Evolutionary conservation across 1,139 yeast genomes (phyloP), one percentile per base, ranked within the genome.

Genomic region (Insectozyma bohioensis): DNA sequence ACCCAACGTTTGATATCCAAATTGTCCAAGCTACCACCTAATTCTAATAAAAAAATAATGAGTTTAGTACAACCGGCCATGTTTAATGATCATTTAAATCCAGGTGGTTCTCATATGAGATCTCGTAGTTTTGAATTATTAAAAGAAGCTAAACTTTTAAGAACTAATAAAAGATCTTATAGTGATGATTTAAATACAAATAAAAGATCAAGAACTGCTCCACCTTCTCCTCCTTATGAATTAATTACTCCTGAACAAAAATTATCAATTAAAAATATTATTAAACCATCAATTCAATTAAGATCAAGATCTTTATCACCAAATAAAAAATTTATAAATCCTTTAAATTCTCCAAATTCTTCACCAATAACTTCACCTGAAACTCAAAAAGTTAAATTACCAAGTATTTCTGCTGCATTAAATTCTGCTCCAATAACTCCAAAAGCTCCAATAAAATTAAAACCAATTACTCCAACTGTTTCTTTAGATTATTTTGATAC

Each of bases 151-250:
- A 37, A 28, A 22, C 28, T 43, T 13, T 11, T 23, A 23, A 28
- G 31, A 24, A 42, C 42, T 27, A 54, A 48, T 33, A 56, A 56
- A 41, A 42, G 65, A 34, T 49, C 60, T 5, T 49, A 50, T 35
- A 53, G 59, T 32, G 63, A 56, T 34, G 42, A 43, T 24, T 28
- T 35, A 6, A 16, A 24, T 13, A n/a, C 21, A 7, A 71, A 24
- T 23, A 45, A 74, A 45, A 54, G 76, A 32, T 62, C 75, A 9
- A 58, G 71, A 48, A 72, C 79, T 4, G 78, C 78, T 4, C 79
- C 79, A 19, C 73, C 78, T 7, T 66, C 70, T 13, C 71, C 68
- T 3, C 67, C 71, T n/a, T 52, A 39, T 23, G 45, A 45, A 26
- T 29, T 33, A 5, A 11, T 12, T 17, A 12, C 34, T 12, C 23